A percentile compares a stretch with the other conserved stretches of the same genome.
Evolutionary conservation across 192 early-diverging fungal species (phyloP).

Genomic region (Geranomyces michiganensis): DNA sequence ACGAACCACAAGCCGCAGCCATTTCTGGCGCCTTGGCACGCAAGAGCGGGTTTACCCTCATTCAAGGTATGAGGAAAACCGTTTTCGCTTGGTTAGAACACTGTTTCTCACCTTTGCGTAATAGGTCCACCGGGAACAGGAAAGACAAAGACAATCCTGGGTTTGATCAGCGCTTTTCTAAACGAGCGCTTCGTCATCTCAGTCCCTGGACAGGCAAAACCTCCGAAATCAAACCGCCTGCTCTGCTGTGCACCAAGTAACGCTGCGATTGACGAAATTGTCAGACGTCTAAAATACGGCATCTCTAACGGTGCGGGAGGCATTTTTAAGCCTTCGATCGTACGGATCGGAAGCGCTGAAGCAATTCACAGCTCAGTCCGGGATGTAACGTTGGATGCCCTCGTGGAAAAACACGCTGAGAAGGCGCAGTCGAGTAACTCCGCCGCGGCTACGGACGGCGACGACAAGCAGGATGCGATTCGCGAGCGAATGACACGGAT

Average conservation of each 20-base stretch:
- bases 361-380: slow-evolving; percentile 72
- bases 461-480: slow-evolving; percentile 16
- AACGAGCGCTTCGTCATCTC: slow-evolving; percentile 26
- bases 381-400: slow-evolving; percentile 44
- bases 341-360: slow-evolving; percentile 79
- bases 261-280: slow-evolving; percentile 95
- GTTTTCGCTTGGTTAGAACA: not conserved
- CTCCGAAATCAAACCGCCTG: slow-evolving; percentile 51
- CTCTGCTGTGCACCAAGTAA: slow-evolving; percentile 95
- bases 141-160: slow-evolving; percentile 91
- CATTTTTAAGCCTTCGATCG: slow-evolving; percentile 69
- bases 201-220: slow-evolving; percentile 31
- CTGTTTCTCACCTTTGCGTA: not conserved
- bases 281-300: slow-evolving; percentile 79
- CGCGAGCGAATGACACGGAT: slow-evolving; percentile 33
- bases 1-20: slow-evolving; percentile 88
- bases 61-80: slow-evolving; percentile 67
- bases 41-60: slow-evolving; percentile 79
- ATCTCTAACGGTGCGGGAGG: slow-evolving; percentile 62
- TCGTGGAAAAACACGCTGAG: slow-evolving; percentile 4
- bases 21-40: slow-evolving; percentile 68
- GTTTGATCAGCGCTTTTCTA: slow-evolving; percentile 73
- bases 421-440: not conserved
- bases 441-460: slow-evolving; percentile 12
- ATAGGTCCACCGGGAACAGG: slow-evolving; percentile 62